Base-by-base conservation (phyloP, 495 filamentous ascomycete genomes). In the Penicillium pulvis region DNA sequence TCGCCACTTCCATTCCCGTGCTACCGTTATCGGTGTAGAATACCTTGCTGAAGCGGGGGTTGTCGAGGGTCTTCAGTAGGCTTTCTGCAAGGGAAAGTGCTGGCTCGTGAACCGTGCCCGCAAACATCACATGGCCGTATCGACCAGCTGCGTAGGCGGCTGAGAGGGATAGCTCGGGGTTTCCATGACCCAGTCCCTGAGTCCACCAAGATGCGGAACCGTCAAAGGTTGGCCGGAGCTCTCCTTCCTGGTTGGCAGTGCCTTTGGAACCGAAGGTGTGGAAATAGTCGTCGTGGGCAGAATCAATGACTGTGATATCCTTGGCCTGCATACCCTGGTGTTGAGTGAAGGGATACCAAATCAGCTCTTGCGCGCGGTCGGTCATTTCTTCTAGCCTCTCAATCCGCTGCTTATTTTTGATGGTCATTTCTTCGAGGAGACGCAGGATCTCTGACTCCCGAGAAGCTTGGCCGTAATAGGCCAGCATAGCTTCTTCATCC, bases 161-260 rank as follows among this genome's bases (percentile, higher is more conserved):
- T 0, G 87, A 82, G 6, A 91, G 79, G 8, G 87, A 77, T 6
- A 93, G 77, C 0, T 75, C 68, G 0, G 87, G 83, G 59, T 88
- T 90, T 14, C 84, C 87, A 61, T 93, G 90, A 8, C 90, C 90
- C 6, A 93, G 78, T 9, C 90, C 90, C 71, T 93, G 90, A 1
- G 90, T 92, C 90, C 90, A 93, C 90, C 90, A 93, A 0, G 89
- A 91, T 17, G 88, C 90, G 0, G 89, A 91, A 19, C 84, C 90
- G 57, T 93, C 90, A 50, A 92, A 91, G 0, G 85, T 85, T 9
- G 88, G 80, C 24, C 72, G 74, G 1, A 92, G 71, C 12, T 69
- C 59, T 36, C 55, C 58, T 12, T 46, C 51, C 9, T 33, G 47
- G 20, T 43, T 67, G 17, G n/a, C 39, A n/a, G 46, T 41, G 53